Conservation (phyloP, 108 stramenopile genomes). For the Schizochytrium sp. region DNA sequence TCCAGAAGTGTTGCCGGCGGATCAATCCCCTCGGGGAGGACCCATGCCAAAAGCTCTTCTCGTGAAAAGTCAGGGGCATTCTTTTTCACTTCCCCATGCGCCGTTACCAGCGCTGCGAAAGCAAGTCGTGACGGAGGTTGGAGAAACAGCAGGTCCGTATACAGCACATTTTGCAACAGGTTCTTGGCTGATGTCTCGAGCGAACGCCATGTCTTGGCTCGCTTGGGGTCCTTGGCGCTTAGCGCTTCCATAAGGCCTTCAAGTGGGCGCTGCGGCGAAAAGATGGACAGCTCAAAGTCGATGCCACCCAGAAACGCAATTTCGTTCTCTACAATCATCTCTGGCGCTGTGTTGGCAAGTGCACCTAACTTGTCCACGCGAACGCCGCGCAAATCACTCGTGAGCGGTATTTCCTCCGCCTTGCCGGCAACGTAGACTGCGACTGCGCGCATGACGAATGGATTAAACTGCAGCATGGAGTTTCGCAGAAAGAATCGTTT, state of each 20-base stretch:
- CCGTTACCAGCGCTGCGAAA: not conserved
- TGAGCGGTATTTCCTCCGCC: not conserved
- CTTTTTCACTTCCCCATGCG: not conserved
- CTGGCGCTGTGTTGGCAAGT: not conserved
- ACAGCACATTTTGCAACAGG: not conserved
- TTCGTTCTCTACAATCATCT: slow-evolving; percentile 9
- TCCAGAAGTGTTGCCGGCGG: not conserved
- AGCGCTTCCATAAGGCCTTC: not conserved
- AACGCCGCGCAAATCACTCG: not conserved
- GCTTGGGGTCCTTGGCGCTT: not conserved
- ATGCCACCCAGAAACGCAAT: not conserved
- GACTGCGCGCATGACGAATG: not conserved
- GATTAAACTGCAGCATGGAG: not conserved
- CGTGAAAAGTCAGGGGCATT: not conserved
- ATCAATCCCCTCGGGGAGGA: not conserved
- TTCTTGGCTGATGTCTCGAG: not conserved
- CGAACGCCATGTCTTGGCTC: not conserved
- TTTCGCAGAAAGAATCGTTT: not conserved
- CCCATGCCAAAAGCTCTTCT: not conserved
- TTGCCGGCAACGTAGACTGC: slow-evolving; percentile 5
- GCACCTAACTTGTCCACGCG: not conserved
- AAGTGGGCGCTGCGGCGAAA: not conserved
- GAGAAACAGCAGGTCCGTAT: not conserved
- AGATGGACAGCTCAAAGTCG: not conserved
- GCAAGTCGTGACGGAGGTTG: not conserved